Percentiles rank a stretch among this genome's conserved stretches.
Conservation (phyloP, 2,329 filamentous ascomycete species). For the Tothia fuscella region DNA sequence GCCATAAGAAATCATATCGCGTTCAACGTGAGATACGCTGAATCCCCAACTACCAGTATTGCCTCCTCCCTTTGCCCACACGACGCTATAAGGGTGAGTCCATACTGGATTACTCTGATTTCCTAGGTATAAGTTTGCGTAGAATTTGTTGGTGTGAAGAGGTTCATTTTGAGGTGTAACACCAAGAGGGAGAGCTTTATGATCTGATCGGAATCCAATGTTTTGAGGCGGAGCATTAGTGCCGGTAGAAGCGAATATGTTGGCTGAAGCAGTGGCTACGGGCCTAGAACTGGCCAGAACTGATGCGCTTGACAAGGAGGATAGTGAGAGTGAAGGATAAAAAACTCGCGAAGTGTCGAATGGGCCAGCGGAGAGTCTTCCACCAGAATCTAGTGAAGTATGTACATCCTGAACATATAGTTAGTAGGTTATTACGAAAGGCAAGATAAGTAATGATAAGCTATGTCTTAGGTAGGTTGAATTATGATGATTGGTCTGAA, state of each 20-base stretch:
- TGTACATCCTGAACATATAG: constrained; percentile 3
- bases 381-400: constrained; percentile 2
- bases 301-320: constrained; percentile 1
- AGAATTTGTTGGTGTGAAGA: constrained; percentile 61
- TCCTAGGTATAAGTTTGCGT: constrained; percentile 65
- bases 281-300: neutral
- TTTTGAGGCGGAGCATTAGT: constrained; percentile 6
- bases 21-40: constrained; percentile 61
- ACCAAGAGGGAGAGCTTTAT: neutral
- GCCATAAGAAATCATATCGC: constrained; percentile 49
- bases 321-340: neutral
- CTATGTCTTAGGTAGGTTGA: too few species aligned
- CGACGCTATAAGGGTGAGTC: constrained; percentile 48
- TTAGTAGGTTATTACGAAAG: neutral
- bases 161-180: constrained; percentile 19
- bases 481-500: neutral
- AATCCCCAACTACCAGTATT: constrained; percentile 51
- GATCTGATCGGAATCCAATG: neutral
- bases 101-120: constrained; percentile 58
- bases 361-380: constrained; percentile 1
- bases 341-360: neutral
- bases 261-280: neutral
- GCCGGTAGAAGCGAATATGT: constrained; percentile 10
- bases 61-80: constrained; percentile 29
- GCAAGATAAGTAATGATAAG: neutral